Conservation (phyloP, 208 protist species). For the Sergeia podlipaevii region DNA sequence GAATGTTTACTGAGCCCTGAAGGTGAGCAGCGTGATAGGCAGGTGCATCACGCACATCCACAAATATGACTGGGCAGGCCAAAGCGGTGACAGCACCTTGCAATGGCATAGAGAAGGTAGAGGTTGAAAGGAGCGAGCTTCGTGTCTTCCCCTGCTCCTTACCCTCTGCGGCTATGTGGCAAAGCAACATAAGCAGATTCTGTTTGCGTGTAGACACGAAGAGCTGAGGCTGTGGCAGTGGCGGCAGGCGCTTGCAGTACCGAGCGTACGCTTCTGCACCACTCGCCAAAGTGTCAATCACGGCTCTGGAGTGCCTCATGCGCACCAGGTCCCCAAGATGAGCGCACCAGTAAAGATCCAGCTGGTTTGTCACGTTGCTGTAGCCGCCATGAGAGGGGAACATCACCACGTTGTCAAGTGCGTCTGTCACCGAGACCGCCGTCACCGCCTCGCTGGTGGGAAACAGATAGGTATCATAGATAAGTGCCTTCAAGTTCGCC, state of each 20-base stretch:
- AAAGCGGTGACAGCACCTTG: not conserved
- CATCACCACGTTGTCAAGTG: constrained; percentile 34
- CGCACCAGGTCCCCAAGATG: constrained; percentile 52
- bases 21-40: constrained; percentile 54
- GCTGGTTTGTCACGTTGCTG: constrained; percentile 69
- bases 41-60: constrained; percentile 49
- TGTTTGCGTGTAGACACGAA: constrained; percentile 37
- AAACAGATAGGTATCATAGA: constrained; percentile 39
- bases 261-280: constrained; percentile 20
- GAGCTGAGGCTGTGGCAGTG: constrained; percentile 52
- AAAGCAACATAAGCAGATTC: constrained; percentile 35
- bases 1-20: constrained; percentile 48
- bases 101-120: not conserved
- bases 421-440: not conserved
- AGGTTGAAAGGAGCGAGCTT: not conserved
- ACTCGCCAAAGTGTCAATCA: constrained; percentile 38
- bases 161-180: not conserved
- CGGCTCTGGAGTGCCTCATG: constrained; percentile 48
- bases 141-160: not conserved
- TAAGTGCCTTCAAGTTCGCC: constrained; percentile 26
- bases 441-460: constrained; percentile 7
- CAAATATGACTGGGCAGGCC: constrained; percentile 20
- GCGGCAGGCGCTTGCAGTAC: constrained; percentile 36
- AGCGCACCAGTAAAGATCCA: constrained; percentile 72
- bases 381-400: constrained; percentile 79